Base-by-base conservation (phyloP, 2,329 filamentous ascomycete genomes). In the Scortechinia acanthostroma region DNA sequence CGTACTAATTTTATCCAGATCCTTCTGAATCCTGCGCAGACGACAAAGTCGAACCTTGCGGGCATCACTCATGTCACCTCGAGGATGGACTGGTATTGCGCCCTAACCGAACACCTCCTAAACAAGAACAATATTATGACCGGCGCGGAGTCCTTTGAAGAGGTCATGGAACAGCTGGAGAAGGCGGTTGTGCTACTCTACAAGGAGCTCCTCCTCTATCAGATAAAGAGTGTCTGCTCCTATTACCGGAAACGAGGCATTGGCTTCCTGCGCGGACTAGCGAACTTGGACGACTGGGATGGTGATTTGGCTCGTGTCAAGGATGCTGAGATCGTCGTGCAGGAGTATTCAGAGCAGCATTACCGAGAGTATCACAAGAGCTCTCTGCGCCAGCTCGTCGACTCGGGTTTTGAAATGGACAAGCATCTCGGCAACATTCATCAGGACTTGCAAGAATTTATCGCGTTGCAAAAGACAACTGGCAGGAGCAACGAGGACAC, bases 81-180 rank as follows among this genome's bases (percentile, higher is more conserved):
- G 2, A 56, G 58, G 40, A 67, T 66, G 56, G 51, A 64, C 1
- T 68, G 58, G 63, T 67, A 68, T 48, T 63, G 56, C 51, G 50
- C 53, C 19, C 49, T 66, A n/a, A 53, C 53, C 3, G 44, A 42
- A 14, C 52, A 56, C 3, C 51, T 65, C 2, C 51, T 64, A 3
- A 47, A 56, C 47, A 43, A 28, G 16, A 35, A 20, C 4, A 21
- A 45, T 1, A 16, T 46, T 25, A 47, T 43, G 4, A 3, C 45
- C 15, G 45, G 44, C 17, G n/a, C 58, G 17, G 47, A 46, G 44
- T 15, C 2, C 25, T n/a, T n/a, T n/a, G n/a, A n/a, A n/a, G n/a
- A n/a, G n/a, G n/a, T n/a, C n/a, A n/a, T n/a, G n/a, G n/a, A n/a
- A n/a, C 28, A 57, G 33, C 44, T 59, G 17, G 47, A 61, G 40